Evolutionary conservation across 768 basidiomycete species (phyloP).

Genomic region (Serendipita sp.): DNA sequence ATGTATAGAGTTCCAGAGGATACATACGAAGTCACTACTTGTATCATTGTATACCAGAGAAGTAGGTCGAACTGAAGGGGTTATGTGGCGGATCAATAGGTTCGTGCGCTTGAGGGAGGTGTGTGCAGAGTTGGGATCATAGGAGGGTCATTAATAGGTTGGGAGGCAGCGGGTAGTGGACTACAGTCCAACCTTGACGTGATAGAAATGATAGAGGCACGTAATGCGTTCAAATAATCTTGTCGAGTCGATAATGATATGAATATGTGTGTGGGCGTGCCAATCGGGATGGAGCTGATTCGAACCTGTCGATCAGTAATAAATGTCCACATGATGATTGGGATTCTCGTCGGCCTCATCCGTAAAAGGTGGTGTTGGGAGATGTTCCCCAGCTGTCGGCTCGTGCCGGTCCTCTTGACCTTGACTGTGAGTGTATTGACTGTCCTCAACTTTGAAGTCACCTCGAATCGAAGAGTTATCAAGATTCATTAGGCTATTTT

Average conservation of each 20-base stretch:
- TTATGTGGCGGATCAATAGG: no score
- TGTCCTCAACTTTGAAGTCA: no score
- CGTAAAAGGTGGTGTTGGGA: background rate
- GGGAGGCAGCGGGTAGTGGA: no score
- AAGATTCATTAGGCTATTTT: background rate
- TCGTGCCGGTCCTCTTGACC: no score
- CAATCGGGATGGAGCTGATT: background rate
- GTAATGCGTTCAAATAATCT: background rate
- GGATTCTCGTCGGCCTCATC: background rate
- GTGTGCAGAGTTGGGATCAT: no score
- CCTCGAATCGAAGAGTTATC: background rate
- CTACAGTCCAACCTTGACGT: no score
- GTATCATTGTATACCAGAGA: background rate
- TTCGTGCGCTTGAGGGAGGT: no score
- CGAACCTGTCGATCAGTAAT: background rate
- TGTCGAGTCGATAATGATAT: background rate
- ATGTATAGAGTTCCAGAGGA: background rate
- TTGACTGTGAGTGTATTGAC: background rate
- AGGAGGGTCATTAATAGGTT: no score
- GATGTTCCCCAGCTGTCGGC: no score
- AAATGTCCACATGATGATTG: background rate
- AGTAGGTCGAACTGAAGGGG: no score
- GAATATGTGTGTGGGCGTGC: background rate
- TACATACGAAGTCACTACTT: background rate
- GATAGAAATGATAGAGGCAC: background rate